Conservation (phyloP, 345 rosid genomes). For the Mallotus nudiflorus region DNA sequence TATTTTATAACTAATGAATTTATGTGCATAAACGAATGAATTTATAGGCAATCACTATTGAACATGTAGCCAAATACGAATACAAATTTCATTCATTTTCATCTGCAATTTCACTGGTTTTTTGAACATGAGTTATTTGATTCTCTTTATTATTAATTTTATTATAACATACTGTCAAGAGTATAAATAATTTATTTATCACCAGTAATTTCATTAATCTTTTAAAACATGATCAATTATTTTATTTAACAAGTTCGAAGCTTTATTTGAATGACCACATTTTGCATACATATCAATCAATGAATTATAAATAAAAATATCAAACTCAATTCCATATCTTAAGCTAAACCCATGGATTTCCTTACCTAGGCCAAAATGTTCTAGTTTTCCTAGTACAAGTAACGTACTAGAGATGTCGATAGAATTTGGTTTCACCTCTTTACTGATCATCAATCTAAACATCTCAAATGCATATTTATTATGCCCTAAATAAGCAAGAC, state of each 20-base stretch:
- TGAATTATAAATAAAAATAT: conserved; percentile 47
- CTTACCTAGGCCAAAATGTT: conserved; percentile 30
- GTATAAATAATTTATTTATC: too few species aligned
- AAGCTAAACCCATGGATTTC: conserved; percentile 50
- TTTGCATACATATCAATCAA: conserved; percentile 58
- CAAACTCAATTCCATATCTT: conserved; percentile 37
- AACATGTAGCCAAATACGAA: too few species aligned
- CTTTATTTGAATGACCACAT: conserved; percentile 33
- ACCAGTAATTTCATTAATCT: too few species aligned
- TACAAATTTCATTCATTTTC: too few species aligned
- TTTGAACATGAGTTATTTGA: too few species aligned
- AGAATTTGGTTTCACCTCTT: conserved; percentile 34
- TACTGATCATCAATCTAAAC: conserved; percentile 41
- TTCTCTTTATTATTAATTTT: too few species aligned
- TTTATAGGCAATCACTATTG: too few species aligned
- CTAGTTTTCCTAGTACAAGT: conserved; percentile 41
- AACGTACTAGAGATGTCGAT: conserved; percentile 44
- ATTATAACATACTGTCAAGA: too few species aligned
- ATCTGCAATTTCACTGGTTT: too few species aligned
- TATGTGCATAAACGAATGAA: too few species aligned
- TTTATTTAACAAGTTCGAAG: conserved; percentile 33
- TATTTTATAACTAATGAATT: too few species aligned
- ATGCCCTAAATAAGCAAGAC: conserved; percentile 33
- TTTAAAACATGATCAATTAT: too few species aligned
- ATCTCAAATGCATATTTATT: conserved; percentile 35